A percentile compares a stretch with the other conserved stretches of the same genome.
Evolutionary conservation across 2,329 filamentous ascomycete species (phyloP).

Genomic region (Chaetothyriales sp.): DNA sequence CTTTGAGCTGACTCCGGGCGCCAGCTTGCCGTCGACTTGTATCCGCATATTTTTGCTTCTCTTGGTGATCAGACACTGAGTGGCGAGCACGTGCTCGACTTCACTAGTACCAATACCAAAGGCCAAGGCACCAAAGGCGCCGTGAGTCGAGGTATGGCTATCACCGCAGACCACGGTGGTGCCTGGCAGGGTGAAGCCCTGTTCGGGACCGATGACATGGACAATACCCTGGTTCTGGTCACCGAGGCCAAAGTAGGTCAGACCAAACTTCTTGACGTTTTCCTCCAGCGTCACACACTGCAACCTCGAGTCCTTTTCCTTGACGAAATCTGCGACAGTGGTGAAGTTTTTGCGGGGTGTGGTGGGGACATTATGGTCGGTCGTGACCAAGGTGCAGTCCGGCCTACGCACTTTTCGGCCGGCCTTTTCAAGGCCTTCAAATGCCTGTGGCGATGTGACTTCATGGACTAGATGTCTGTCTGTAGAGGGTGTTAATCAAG

Average conservation of each 20-base stretch:
- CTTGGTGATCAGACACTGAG: constrained; percentile 87
- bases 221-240: constrained; percentile 97
- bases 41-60: constrained; percentile 98
- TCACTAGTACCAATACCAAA: constrained; percentile 97
- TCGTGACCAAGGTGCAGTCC: constrained; percentile 92
- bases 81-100: constrained; percentile 95
- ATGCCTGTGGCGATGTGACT: constrained; percentile 98
- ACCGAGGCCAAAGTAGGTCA: constrained; percentile 93
- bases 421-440: constrained; percentile 86
- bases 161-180: constrained; percentile 97
- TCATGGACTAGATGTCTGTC: constrained; percentile 95
- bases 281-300: constrained; percentile 95
- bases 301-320: constrained; percentile 81
- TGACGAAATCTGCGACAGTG: constrained; percentile 83
- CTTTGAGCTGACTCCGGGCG: constrained; percentile 87
- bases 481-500: constrained; percentile 34
- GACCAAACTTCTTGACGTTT: constrained; percentile 89
- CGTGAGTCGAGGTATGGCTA: constrained; percentile 95
- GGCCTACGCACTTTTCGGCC: constrained; percentile 77
- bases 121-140: constrained; percentile 85
- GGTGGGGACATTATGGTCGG: constrained; percentile 96
- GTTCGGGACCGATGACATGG: constrained; percentile 95
- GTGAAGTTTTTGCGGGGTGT: constrained; percentile 83
- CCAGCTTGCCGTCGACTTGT: constrained; percentile 80
- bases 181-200: constrained; percentile 93